Base-by-base conservation (phyloP, 1,284 basidiomycete species). In the Ustilago vetiveriae region DNA sequence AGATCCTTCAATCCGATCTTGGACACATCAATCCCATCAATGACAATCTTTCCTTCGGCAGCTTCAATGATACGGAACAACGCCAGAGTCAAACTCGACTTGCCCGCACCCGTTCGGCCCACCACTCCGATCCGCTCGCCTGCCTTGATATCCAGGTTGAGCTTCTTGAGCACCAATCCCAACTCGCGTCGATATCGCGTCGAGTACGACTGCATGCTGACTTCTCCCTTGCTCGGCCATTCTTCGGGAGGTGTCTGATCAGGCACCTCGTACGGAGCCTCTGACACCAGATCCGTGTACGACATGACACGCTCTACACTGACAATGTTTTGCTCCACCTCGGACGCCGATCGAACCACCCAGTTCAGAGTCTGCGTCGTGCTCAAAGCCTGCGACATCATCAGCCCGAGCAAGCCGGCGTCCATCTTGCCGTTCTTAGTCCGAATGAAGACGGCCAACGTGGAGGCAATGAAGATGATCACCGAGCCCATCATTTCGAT, bases 321-420 rank as follows among this genome's bases (percentile, higher is more conserved):
- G 64, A 94, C 92, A 74, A 96, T 90, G 79, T 94, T 95, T 81
- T 92, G 91, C 82, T 96, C 94, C 13, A 95, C 91, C 75, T 97
- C 94, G 60, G 90, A 92, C 0, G 91, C 90, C 14, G 88, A 89
- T 39, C 92, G 87, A 6, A 95, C 92, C n/a, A 94, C 86, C 92
- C 91, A 95, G 66, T 83, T 83, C 49, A 84, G 77, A 22, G 82
- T 78, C 63, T 84, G 82, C 2, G 83, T 83, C n/a, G 82, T 84
- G 87, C 90, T 81, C 22, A 96, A 84, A 3, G 91, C 78, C 57
- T 80, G 78, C 2, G 89, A 90, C 75, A 96, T 85, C 47, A 95
- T 90, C 64, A 97, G 85, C n/a, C 94, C 94, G 33, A 96, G 91
- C 23, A 95, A 84, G 0, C 93, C 94, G 1, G 92, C 91, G 82